Evolutionary conservation across 163 green algal species (phyloP), one percentile per base, ranked within the genome.

Genomic region (Botryococcus braunii): DNA sequence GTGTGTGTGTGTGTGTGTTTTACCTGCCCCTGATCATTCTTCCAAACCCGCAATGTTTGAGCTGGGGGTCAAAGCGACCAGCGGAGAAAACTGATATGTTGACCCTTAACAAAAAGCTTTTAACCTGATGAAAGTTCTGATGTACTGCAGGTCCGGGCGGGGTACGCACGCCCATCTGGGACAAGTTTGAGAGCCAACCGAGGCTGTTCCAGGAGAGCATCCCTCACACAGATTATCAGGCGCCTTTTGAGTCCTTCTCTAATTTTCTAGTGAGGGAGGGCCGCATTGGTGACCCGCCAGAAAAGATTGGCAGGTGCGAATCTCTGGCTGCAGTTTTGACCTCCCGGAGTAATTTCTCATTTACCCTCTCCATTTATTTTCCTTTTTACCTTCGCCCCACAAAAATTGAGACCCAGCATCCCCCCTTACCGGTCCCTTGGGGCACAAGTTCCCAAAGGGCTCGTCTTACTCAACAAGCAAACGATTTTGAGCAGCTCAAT

Each of bases 111-210:
- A n/a, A n/a, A n/a, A n/a, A n/a, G n/a, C n/a, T n/a, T n/a, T n/a
- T n/a, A n/a, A n/a, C n/a, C n/a, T 47, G 36, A 5, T 34, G 59
- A 5, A 29, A 50, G 17, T 29, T 25, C 36, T 35, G 11, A 35
- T 50, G 3, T 8, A 29, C 17, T 36, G 47, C 34, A 62, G 63
- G 63, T 11, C 63, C 63, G 2, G 63, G 46, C 4, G 63, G 32
- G 0, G 63, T 69, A 35, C 23, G 9, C 47, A 61, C 63, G 32
- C 63, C 43, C 0, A 69, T 69, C 48, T 69, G 63, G 63, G 63
- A 69, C 46, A 69, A 69, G 63, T 46, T 48, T 48, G 32, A 69
- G 63, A 17, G 32, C 32, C 27, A 34, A 21, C 47, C 60, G 34
- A 2, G 60, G 27, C 39, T 27, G 2, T 17, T 21, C 1, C 61